These are phyloP conservation scores for Ramaria sp. DNA, from an alignment of 768 basidiomycete genomes.

Conservation along the genomic window DNA sequence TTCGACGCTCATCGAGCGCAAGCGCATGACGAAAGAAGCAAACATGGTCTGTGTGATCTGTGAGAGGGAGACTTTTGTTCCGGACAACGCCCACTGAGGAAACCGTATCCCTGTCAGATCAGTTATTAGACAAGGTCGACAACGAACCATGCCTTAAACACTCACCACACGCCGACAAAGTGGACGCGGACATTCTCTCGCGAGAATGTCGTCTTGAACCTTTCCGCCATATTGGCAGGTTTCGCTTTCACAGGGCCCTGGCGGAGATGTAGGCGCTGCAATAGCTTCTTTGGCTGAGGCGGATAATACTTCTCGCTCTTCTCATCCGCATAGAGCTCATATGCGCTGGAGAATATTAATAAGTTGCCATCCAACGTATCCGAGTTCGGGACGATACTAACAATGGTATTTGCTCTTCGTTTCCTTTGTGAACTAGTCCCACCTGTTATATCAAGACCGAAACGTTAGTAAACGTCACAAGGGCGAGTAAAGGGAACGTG, in stretches of 20 bases:
- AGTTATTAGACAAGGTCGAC: too few species aligned
- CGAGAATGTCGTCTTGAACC: conserved; percentile 29
- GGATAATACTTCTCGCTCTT: background rate
- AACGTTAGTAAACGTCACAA: too few species aligned
- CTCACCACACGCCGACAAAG: conserved; percentile 34
- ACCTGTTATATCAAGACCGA: too few species aligned
- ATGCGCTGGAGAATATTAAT: conserved; percentile 21
- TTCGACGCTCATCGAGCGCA: conserved; percentile 36
- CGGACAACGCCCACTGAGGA: conserved; percentile 32
- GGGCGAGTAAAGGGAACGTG: conserved; percentile 10
- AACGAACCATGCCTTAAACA: background rate
- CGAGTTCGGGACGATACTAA: background rate
- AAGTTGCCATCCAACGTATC: background rate
- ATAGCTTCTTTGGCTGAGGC: background rate
- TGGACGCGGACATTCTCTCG: conserved; percentile 25
- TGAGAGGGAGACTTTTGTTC: conserved; percentile 21
- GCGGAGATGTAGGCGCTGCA: background rate
- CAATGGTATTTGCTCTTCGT: too few species aligned
- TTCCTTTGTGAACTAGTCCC: too few species aligned
- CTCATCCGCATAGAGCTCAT: conserved; percentile 25
- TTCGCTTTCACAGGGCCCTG: background rate
- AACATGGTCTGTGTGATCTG: conserved; percentile 23
- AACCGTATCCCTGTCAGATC: conserved; percentile 32
- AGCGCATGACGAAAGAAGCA: conserved; percentile 37
- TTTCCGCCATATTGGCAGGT: conserved; percentile 3